Percentiles rank a stretch among this genome's conserved stretches.
Evolutionary conservation across 495 filamentous ascomycete genomes (phyloP).

Genomic region (Talaromyces stipitatus): DNA sequence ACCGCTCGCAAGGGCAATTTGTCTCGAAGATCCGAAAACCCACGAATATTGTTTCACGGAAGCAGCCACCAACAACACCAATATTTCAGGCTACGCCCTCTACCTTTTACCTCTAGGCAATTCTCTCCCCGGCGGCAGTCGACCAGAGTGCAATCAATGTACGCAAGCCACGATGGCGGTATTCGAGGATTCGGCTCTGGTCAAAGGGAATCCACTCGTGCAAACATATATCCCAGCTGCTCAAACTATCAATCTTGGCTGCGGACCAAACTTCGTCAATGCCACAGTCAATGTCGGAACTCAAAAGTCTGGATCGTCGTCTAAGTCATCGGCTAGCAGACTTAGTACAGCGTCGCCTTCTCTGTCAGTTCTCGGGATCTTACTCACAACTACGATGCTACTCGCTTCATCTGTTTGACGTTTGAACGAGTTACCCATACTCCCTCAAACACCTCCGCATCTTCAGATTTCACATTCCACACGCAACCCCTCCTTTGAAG

Average conservation of each 20-base stretch:
- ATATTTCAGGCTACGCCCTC: slow-evolving; percentile 59
- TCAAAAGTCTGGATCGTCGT: background rate
- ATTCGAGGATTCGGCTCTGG: slow-evolving; percentile 53
- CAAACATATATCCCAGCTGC: slow-evolving; percentile 57
- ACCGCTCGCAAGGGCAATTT: slow-evolving; percentile 70
- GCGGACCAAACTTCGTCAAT: slow-evolving; percentile 57
- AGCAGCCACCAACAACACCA: slow-evolving; percentile 67
- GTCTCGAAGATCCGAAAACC: slow-evolving; percentile 48
- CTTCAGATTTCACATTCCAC: background rate
- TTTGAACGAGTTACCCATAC: background rate
- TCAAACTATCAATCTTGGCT: slow-evolving; percentile 54
- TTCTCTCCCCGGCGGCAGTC: slow-evolving; percentile 50
- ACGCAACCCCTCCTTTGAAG: background rate
- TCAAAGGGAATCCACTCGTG: slow-evolving; percentile 49
- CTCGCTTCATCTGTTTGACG: background rate
- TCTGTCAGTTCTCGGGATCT: background rate
- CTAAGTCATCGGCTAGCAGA: background rate
- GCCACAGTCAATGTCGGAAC: slow-evolving; percentile 44
- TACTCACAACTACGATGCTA: background rate
- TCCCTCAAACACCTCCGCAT: background rate
- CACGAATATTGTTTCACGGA: slow-evolving; percentile 63
- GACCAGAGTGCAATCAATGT: slow-evolving; percentile 64
- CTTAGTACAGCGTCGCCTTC: background rate
- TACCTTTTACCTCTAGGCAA: slow-evolving; percentile 81
- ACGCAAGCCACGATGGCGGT: slow-evolving; percentile 62